phyloP scores from a whole-genome alignment of 331 rosid species.

The Arachis monticola region DNA sequence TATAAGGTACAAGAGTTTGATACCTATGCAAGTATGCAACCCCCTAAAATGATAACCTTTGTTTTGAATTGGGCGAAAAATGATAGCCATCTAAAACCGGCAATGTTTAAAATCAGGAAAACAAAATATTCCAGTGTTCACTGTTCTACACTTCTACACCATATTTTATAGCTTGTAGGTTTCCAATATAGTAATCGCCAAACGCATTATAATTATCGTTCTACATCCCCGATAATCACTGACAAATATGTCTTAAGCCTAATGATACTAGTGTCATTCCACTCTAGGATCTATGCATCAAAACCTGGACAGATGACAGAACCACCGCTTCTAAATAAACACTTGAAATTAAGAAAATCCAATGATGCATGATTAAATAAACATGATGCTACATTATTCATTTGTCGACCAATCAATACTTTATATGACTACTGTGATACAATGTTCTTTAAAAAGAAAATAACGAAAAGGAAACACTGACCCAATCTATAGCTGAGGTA shows the following conservation, averaged over 20 bases:
- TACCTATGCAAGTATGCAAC: too few species aligned
- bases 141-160: background rate
- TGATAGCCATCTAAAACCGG: background rate
- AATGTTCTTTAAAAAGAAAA: slow-evolving; percentile 33
- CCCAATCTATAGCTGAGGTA: slow-evolving; percentile 39
- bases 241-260: background rate
- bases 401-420: slow-evolving; percentile 46
- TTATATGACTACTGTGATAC: slow-evolving; percentile 48
- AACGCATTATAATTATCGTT: background rate
- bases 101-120: background rate
- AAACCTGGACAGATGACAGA: background rate
- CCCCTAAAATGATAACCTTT: too few species aligned
- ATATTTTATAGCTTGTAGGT: background rate
- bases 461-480: background rate
- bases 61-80: too few species aligned
- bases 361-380: slow-evolving; percentile 30
- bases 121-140: background rate
- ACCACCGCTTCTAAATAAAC: slow-evolving; percentile 16
- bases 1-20: too few species aligned
- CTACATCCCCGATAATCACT: background rate
- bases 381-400: slow-evolving; percentile 51
- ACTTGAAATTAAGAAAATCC: slow-evolving; percentile 3
- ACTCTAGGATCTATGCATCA: background rate
- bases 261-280: background rate
- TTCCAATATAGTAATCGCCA: background rate